Percentiles rank a stretch among this genome's conserved stretches.
Conservation (phyloP, 1,284 basidiomycete genomes). For the Cerioporus squamosus region DNA sequence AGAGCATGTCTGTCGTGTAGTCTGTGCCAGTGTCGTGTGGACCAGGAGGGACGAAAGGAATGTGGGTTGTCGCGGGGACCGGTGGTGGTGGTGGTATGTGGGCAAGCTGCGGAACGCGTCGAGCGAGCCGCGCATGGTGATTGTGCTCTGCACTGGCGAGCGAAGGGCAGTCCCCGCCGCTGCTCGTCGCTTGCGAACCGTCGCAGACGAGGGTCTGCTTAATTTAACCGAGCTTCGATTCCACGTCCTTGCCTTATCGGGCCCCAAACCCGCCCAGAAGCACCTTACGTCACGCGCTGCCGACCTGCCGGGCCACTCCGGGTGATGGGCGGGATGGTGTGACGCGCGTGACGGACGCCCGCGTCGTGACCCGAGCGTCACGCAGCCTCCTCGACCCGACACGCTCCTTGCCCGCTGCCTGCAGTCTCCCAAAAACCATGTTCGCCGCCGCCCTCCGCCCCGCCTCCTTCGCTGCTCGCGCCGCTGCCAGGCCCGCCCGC, state of each 20-base stretch:
- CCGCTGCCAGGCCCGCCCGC: slow-evolving; percentile 31
- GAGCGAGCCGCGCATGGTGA: no score
- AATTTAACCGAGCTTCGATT: slow-evolving; percentile 23
- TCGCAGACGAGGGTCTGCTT: background rate
- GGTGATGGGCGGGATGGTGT: slow-evolving; percentile 7
- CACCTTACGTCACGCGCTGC: slow-evolving; percentile 19
- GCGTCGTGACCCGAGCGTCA: slow-evolving; percentile 18
- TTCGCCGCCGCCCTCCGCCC: slow-evolving; percentile 49
- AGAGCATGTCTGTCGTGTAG: slow-evolving; percentile 18
- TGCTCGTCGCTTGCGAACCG: slow-evolving; percentile 1
- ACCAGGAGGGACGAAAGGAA: slow-evolving; percentile 13
- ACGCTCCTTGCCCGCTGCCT: slow-evolving; percentile 10
- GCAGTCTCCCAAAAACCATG: slow-evolving; percentile 40
- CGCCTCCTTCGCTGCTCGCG: slow-evolving; percentile 37
- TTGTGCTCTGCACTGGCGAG: no score
- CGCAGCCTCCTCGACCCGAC: slow-evolving; percentile 17
- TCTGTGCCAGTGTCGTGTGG: slow-evolving; percentile 9
- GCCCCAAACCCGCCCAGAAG: slow-evolving; percentile 7
- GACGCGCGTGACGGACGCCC: background rate
- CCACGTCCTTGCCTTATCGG: slow-evolving; percentile 21
- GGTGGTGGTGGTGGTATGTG: slow-evolving; percentile 9
- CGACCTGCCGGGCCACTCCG: slow-evolving; percentile 11
- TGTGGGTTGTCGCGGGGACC: slow-evolving; percentile 24
- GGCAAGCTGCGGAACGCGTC: slow-evolving; percentile 11
- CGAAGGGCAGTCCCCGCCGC: background rate